Evolutionary conservation across 352 stramenopile genomes (phyloP).

Genomic region (Globisporangium sylvaticum): DNA sequence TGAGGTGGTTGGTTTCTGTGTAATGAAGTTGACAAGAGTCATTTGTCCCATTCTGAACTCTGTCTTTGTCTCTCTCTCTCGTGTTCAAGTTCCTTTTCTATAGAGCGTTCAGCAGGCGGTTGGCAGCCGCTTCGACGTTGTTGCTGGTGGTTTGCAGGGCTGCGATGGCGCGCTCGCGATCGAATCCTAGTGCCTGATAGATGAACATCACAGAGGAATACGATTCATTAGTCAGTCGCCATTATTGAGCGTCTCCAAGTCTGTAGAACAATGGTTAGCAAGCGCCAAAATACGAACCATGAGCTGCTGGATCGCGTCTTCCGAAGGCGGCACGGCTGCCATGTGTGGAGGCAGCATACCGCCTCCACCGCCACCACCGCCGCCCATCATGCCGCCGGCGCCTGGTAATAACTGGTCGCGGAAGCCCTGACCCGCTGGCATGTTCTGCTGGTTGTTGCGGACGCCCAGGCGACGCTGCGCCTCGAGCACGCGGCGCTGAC

Average conservation of each 20-base stretch:
- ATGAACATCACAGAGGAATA: not conserved
- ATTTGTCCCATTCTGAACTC: not conserved
- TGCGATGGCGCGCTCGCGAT: conserved; percentile 61
- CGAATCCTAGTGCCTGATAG: conserved; percentile 58
- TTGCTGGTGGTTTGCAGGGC: conserved; percentile 75
- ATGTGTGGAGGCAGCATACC: conserved; percentile 54
- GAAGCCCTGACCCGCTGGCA: conserved; percentile 54
- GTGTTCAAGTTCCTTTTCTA: conserved; percentile 13
- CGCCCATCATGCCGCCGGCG: conserved; percentile 34
- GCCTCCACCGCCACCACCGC: conserved; percentile 27
- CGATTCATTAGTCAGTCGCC: not conserved
- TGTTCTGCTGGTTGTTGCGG: conserved; percentile 32
- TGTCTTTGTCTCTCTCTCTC: not conserved
- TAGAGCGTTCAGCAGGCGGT: conserved; percentile 75
- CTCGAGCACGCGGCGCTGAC: conserved; percentile 68
- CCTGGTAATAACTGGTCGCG: conserved; percentile 79
- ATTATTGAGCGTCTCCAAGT: not conserved
- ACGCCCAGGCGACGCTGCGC: conserved; percentile 63
- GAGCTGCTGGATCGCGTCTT: conserved; percentile 78
- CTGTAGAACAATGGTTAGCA: not conserved
- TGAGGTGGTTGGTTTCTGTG: not conserved
- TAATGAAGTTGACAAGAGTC: not conserved
- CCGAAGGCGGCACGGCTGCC: conserved; percentile 55
- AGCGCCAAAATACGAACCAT: conserved; percentile 35
- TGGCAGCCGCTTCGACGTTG: conserved; percentile 85